phyloP scores from a whole-genome alignment of 202 grass and related monocot genomes.

The Bolboschoenoplectus hybrid region DNA sequence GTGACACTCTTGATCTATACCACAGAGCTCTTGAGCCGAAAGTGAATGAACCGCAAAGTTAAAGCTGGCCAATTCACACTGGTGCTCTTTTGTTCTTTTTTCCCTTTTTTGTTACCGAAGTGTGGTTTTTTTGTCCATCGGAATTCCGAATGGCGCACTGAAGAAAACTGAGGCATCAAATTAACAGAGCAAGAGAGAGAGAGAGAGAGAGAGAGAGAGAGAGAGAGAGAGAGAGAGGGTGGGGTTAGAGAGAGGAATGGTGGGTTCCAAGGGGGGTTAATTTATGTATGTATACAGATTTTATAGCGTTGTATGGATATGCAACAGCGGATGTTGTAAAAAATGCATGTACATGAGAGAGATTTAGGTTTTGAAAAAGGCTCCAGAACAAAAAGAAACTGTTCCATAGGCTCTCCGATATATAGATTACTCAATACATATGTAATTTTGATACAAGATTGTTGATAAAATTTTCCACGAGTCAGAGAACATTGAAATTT shows the following conservation, averaged over 20 bases:
- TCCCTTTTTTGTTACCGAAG: not conserved
- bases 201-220: not conserved
- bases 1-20: constrained; percentile 85
- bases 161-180: constrained; percentile 38
- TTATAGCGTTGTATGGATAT: constrained; percentile 36
- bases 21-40: constrained; percentile 48
- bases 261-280: not conserved
- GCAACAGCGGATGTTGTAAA: constrained; percentile 26
- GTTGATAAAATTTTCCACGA: constrained; percentile 1
- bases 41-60: constrained; percentile 49
- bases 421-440: constrained; percentile 39
- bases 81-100: constrained; percentile 24
- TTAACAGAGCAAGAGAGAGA: constrained; percentile 15
- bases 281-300: constrained; percentile 42
- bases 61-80: constrained; percentile 26
- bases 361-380: constrained; percentile 36
- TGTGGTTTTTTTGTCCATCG: constrained; percentile 35
- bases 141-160: constrained; percentile 28
- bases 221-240: not conserved
- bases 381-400: constrained; percentile 26
- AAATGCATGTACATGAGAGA: constrained; percentile 31
- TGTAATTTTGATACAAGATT: constrained; percentile 39
- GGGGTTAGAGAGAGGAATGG: constrained; percentile 23
- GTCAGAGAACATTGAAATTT: constrained; percentile 12
- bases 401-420: constrained; percentile 38